Base-by-base conservation (phyloP, 495 filamentous ascomycete species). In the Tuber magnatum region DNA sequence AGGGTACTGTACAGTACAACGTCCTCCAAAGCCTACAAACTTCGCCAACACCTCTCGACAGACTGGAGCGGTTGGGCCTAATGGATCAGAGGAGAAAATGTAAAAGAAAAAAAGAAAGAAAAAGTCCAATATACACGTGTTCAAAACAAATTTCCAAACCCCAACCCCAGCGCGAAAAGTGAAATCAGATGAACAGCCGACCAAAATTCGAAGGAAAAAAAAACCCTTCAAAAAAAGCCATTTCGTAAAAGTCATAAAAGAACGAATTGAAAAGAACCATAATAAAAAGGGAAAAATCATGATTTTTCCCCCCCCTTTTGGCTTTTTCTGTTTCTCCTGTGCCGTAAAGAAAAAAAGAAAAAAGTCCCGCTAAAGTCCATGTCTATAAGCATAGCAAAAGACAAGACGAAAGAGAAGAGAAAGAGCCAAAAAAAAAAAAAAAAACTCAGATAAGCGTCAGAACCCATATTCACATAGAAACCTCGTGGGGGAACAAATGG, bases 341-440 rank as follows among this genome's bases (percentile, higher is more conserved):
- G 51, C 9, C 28, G 51, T 16, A 61, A 61, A 28, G 9, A 61
- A 32, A 32, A 8, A n/a, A 48, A n/a, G 22, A n/a, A 24, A 51
- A 51, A 51, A 51, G 28, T n/a, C 56, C 56, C 56, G 56, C 28
- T 65, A 65, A 65, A 65, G 56, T 65, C 56, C 28, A 65, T 35
- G 56, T 65, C 56, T 65, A 65, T 65, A 65, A 65, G 56, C 56
- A 65, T 32, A 35, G 56, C 56, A 65, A 65, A 65, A 65, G 56
- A 65, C 56, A 28, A 65, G 56, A 65, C 56, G 5, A 39, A 8
- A 39, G 69, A 41, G 69, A 41, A 41, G 22, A 44, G 39, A 32
- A 32, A 44, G 18, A 24, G n/a, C 48, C 51, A n/a, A 48, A 71
- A 74, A 73, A 61, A 35, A 74, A 73, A 61, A 35, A 74, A 71